Evolutionary conservation across 2,329 filamentous ascomycete species (phyloP).

Genomic region (Calonectria pauciramosa): DNA sequence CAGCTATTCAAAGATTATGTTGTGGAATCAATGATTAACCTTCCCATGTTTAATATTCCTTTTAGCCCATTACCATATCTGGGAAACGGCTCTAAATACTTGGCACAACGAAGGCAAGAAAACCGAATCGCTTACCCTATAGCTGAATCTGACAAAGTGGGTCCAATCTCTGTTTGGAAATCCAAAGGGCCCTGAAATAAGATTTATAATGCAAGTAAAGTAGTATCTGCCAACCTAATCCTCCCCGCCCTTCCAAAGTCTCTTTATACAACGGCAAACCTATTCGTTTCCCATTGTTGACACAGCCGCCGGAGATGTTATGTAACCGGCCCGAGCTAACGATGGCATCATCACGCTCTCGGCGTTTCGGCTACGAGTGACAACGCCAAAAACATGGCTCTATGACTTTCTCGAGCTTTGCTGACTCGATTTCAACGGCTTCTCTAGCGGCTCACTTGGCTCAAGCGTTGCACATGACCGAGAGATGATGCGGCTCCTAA

Average conservation of each 20-base stretch:
- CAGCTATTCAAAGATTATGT: not conserved
- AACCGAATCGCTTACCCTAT: not conserved
- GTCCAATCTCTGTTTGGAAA: not conserved
- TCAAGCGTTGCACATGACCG: not conserved
- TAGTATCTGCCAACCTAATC: not conserved
- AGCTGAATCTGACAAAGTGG: not conserved
- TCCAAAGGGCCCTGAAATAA: not conserved
- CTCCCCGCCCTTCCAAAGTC: not conserved
- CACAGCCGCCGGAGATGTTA: not conserved
- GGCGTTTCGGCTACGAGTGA: not conserved
- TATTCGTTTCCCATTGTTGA: not conserved
- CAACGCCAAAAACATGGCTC: not conserved
- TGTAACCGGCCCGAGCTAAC: not conserved
- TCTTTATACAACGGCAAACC: not conserved
- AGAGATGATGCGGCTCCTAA: not conserved
- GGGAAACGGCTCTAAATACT: not conserved
- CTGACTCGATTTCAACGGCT: not conserved
- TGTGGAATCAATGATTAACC: not conserved
- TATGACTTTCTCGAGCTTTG: not conserved
- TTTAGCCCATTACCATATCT: too few relatives aligned
- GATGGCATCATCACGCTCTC: not conserved
- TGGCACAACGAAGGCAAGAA: not conserved
- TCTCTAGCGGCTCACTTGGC: not conserved
- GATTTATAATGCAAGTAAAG: not conserved
- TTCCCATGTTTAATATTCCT: not conserved